A percentile compares a stretch with the other conserved stretches of the same genome.
These are phyloP conservation scores for Ambrosia artemisiifolia DNA, from an alignment of 129 eudicot species.

Conservation along the genomic window DNA sequence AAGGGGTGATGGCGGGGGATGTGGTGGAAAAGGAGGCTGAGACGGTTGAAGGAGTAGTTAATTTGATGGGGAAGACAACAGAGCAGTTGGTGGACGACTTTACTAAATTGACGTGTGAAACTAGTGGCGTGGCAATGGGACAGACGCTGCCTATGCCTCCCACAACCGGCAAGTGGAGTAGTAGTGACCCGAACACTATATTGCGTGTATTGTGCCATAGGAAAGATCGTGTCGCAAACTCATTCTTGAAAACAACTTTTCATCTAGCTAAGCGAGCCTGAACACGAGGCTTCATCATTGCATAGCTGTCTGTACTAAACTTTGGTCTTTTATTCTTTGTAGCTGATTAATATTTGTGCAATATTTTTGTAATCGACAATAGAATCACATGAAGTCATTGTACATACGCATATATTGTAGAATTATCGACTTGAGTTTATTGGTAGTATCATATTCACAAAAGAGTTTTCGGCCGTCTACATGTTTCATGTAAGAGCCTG, in stretches of 20 bases:
- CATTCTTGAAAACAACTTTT: slow-evolving; percentile 72
- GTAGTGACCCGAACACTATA: slow-evolving; percentile 86
- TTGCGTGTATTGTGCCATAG: slow-evolving; percentile 79
- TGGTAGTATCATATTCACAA: too few relatives aligned
- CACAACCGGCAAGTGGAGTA: slow-evolving; percentile 78
- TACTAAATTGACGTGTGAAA: slow-evolving; percentile 54
- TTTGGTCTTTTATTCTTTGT: slow-evolving; percentile 23
- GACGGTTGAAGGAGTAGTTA: slow-evolving; percentile 70
- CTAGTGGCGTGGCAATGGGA: slow-evolving; percentile 56
- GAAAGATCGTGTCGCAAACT: slow-evolving; percentile 64
- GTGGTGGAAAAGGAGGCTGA: slow-evolving; percentile 63
- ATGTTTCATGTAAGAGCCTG: too few relatives aligned
- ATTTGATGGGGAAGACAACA: slow-evolving; percentile 65
- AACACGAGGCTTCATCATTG: slow-evolving; percentile 5
- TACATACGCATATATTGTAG: not conserved
- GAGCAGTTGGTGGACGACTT: slow-evolving; percentile 85
- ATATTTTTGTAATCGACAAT: not conserved
- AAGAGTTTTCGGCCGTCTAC: too few relatives aligned
- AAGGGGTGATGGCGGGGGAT: slow-evolving; percentile 55
- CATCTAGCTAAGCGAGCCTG: slow-evolving; percentile 71
- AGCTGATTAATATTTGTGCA: slow-evolving; percentile 16
- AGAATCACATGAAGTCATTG: not conserved
- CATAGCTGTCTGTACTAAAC: not conserved
- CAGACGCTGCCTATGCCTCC: slow-evolving; percentile 83
- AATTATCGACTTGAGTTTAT: too few relatives aligned